Percentiles rank a stretch among this genome's conserved stretches.
Conservation (phyloP, 108 stramenopile genomes). For the Aurantiochytrium sp. region DNA sequence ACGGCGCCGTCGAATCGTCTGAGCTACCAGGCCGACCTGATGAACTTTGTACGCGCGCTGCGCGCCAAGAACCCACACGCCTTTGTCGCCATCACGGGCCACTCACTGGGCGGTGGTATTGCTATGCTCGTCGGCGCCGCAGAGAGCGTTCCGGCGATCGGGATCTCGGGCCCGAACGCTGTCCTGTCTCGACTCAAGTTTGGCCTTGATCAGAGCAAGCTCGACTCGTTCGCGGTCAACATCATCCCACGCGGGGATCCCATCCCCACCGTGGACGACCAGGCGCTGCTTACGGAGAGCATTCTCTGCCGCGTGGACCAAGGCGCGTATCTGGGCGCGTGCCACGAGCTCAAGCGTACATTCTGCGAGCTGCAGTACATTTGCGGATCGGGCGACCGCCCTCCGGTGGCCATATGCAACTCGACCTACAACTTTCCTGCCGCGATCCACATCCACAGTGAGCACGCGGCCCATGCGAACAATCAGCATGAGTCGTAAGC, state of each 20-base stretch:
- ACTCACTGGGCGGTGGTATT: slow-evolving; percentile 64
- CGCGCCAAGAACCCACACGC: slow-evolving; percentile 18
- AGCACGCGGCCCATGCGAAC: neutral
- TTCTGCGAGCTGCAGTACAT: slow-evolving; percentile 13
- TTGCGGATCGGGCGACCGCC: slow-evolving; percentile 23
- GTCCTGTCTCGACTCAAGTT: slow-evolving; percentile 59
- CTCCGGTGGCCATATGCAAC: slow-evolving; percentile 10
- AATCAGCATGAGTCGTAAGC: neutral
- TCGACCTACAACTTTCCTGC: neutral
- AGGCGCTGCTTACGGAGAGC: neutral
- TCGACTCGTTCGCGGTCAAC: slow-evolving; percentile 70
- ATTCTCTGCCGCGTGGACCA: neutral
- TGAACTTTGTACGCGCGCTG: slow-evolving; percentile 38
- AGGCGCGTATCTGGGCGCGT: neutral
- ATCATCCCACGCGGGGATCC: slow-evolving; percentile 71
- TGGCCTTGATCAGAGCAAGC: slow-evolving; percentile 53
- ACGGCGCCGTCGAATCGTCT: slow-evolving; percentile 34
- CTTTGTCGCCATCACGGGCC: slow-evolving; percentile 40
- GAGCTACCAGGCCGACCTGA: slow-evolving; percentile 47
- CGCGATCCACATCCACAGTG: neutral
- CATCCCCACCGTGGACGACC: slow-evolving; percentile 67
- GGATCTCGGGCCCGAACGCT: slow-evolving; percentile 67
- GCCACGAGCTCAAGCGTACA: neutral
- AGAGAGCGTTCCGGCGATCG: slow-evolving; percentile 59
- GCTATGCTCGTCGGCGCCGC: slow-evolving; percentile 74